Base-by-base conservation (phyloP, 2,329 filamentous ascomycete species). In the Nigrospora oryzae region DNA sequence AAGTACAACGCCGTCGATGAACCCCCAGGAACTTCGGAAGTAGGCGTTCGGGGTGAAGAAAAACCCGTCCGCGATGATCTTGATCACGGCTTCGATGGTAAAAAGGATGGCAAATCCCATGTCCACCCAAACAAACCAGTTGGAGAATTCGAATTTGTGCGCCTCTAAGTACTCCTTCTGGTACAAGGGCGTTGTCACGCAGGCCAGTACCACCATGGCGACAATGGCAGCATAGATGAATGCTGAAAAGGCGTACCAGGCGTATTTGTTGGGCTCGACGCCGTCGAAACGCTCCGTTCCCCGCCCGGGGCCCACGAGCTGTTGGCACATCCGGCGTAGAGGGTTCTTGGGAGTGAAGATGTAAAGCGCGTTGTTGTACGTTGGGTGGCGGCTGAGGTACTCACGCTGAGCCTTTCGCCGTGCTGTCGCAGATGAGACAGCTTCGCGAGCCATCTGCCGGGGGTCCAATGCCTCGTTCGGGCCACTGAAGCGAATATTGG, bases 31-130 rank as follows among this genome's bases (percentile, higher is more conserved):
- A 59, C 91, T 91, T 56, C 93, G 83, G 62, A 96, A 89, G 61
- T 95, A 98, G 3, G 94, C 94, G 64, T 98, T 96, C 0, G 93
- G 93, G 0, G 93, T 96, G 80, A 88, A 97, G 62, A 96, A 86
- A 56, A 95, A 86, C 8, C 93, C 93, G 66, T 98, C 93, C 0
- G 93, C 93, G 55, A 98, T 81, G 45, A 95, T 83, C 63, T 98
- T 98, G 67, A 98, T 90, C 6, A 82, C 58, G 1, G 90, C 89
- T 64, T 98, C 93, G 7, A 87, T 60, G 0, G 85, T 86, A 66
- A 98, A 98, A 13, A 98, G 66, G 2, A 85, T 64, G 2, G 91
- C 89, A 61, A 98, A 98, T 7, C 86, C 84, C 64, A 94, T 74
- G 62, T 98, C 93, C 12, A 87, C 87, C 79, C 88, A 97, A 6